Base-by-base conservation (phyloP, 495 filamentous ascomycete species). In the Lasiosphaeria hispida region DNA sequence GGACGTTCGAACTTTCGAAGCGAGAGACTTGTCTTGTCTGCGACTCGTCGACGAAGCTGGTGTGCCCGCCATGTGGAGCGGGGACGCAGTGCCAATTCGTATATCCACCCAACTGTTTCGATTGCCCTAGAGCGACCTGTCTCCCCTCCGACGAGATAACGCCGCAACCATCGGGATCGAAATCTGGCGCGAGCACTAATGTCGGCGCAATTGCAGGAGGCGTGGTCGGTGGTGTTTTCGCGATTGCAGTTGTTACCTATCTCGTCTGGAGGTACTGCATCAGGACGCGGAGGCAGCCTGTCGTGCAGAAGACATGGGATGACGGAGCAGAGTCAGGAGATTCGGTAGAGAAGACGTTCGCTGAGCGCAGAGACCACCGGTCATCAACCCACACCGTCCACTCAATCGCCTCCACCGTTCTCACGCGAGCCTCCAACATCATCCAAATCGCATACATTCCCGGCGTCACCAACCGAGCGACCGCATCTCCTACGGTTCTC, bases 381-480 rank as follows among this genome's bases (percentile, higher is more conserved):
- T 83, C 86, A 23, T 91, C 90, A 23, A 90, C 92, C 37, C 91
- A 96, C 64, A 96, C 93, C 4, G 87, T 90, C 53, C 82, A 85
- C 60, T 97, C 92, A 38, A 91, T 97, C 65, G 94, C 95, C 13
- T 96, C 92, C 9, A 97, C 93, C 48, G 90, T 97, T 53, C 84
- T 96, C 53, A 97, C 94, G 6, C 87, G 94, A 45, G 94, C 94
- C 43, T 97, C 93, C 58, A 97, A 98, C 75, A 90, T 98, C 69
- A 98, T 98, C 59, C 94, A 97, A 74, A 98, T 98, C 70, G 94
- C 95, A 43, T 98, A 97, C 71, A 97, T 98, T 62, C 94, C 94
- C 48, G 94, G 94, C 44, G 92, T 97, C 68, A 97, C 92, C 54
- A 97, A 97, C 74, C 83, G 94, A 45, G 91, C 92, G 4, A 85